phyloP scores from a whole-genome alignment of 2,329 filamentous ascomycete genomes.

The Pseudogymnoascus sp. region DNA sequence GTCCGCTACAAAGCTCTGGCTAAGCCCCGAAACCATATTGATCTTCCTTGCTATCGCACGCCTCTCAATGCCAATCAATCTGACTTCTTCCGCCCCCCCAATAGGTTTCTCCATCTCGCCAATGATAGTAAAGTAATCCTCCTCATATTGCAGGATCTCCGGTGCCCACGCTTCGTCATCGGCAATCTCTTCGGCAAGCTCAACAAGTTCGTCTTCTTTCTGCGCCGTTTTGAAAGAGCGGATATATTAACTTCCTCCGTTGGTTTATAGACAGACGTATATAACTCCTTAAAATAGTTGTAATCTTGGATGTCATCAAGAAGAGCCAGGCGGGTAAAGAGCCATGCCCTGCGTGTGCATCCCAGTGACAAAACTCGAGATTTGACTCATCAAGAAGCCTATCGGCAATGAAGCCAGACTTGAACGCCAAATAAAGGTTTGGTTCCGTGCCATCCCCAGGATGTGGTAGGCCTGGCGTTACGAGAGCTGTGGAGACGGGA shows the following conservation, averaged over 20 bases:
- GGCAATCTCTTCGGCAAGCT: slow-evolving; percentile 13
- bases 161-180: slow-evolving; percentile 12
- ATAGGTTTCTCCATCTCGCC: background rate
- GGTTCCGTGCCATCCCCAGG: slow-evolving; percentile 13
- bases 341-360: slow-evolving; percentile 13
- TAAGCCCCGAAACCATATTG: slow-evolving; percentile 13
- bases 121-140: slow-evolving; percentile 14
- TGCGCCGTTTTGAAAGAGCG: slow-evolving; percentile 12
- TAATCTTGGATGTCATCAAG: slow-evolving; percentile 18
- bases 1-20: slow-evolving; percentile 18
- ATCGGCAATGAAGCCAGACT: slow-evolving; percentile 10
- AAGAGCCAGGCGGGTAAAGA: slow-evolving; percentile 16
- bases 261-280: slow-evolving; percentile 13
- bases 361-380: slow-evolving; percentile 12
- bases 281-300: slow-evolving; percentile 17
- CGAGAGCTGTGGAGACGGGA: slow-evolving; percentile 21
- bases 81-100: background rate
- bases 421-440: slow-evolving; percentile 12
- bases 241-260: slow-evolving; percentile 14
- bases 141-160: slow-evolving; percentile 16
- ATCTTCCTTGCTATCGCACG: slow-evolving; percentile 19
- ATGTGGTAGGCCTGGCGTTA: slow-evolving; percentile 15
- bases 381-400: slow-evolving; percentile 7
- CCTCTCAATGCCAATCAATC: slow-evolving; percentile 2
- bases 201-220: slow-evolving; percentile 15